Conservation (phyloP, 495 filamentous ascomycete genomes). For the Lophiotrema nucula region DNA sequence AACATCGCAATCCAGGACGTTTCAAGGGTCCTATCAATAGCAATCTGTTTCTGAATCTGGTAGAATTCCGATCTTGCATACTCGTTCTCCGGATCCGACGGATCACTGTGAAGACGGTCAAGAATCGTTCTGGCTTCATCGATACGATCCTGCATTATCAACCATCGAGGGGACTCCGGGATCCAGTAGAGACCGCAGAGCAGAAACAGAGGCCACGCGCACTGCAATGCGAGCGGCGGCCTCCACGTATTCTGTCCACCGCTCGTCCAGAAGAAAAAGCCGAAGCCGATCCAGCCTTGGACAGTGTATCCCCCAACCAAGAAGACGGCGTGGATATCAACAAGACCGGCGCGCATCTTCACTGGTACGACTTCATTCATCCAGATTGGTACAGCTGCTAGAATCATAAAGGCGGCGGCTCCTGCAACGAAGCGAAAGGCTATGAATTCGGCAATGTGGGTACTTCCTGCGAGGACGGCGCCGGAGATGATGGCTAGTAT, state of each 20-base stretch:
- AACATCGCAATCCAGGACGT: slow-evolving; percentile 32
- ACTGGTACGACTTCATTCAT: slow-evolving; percentile 31
- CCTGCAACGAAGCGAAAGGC: slow-evolving; percentile 33
- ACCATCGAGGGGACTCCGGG: slow-evolving; percentile 37
- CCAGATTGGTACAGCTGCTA: slow-evolving; percentile 28
- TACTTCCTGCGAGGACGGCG: slow-evolving; percentile 31
- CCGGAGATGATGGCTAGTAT: slow-evolving; percentile 32
- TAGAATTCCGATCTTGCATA: slow-evolving; percentile 31
- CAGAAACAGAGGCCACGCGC: slow-evolving; percentile 7
- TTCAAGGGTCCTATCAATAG: slow-evolving; percentile 28
- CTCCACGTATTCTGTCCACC: slow-evolving; percentile 24
- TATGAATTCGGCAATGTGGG: slow-evolving; percentile 31
- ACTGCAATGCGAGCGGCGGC: slow-evolving; percentile 26
- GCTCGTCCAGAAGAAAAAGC: slow-evolving; percentile 36
- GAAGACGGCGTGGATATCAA: slow-evolving; percentile 25
- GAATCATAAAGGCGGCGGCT: slow-evolving; percentile 15
- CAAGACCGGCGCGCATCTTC: slow-evolving; percentile 27
- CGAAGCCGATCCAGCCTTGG: slow-evolving; percentile 31
- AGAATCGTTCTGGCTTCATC: slow-evolving; percentile 38
- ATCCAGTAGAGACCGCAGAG: slow-evolving; percentile 32
- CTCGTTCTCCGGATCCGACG: slow-evolving; percentile 32
- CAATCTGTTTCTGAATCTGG: slow-evolving; percentile 38
- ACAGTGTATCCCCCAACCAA: slow-evolving; percentile 27
- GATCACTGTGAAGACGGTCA: slow-evolving; percentile 25
- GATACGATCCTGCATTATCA: slow-evolving; percentile 33